Conservation (phyloP, 352 stramenopile genomes). For the Thraustochytrium striatum region DNA sequence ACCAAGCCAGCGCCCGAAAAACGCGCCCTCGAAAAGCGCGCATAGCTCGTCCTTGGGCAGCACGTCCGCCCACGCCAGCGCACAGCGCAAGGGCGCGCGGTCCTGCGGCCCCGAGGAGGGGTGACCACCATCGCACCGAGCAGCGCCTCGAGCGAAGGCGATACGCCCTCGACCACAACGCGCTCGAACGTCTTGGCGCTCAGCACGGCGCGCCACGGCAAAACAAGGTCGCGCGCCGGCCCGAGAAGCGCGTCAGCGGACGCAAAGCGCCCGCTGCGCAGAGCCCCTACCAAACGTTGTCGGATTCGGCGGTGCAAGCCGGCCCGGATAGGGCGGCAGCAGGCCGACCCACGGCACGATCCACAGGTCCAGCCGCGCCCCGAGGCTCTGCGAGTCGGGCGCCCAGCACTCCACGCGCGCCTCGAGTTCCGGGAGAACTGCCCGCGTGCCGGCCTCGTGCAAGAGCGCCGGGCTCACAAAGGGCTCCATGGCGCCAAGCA, state of each 20-base stretch:
- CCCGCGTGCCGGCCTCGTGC: neutral
- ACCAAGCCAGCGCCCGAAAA: slow-evolving; percentile 23
- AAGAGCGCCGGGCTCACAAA: neutral
- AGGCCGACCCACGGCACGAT: slow-evolving; percentile 33
- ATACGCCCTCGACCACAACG: slow-evolving; percentile 2
- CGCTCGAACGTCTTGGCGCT: slow-evolving; percentile 23
- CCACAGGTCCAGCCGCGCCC: slow-evolving; percentile 24
- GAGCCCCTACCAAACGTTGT: neutral
- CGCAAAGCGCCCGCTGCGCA: slow-evolving; percentile 7
- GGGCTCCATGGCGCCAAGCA: neutral
- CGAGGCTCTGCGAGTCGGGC: neutral
- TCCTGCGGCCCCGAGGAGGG: neutral
- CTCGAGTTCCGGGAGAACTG: slow-evolving; percentile 22
- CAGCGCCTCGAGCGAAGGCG: neutral
- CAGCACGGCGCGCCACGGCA: slow-evolving; percentile 13
- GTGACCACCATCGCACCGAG: neutral
- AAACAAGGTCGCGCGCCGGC: neutral
- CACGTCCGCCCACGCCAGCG: neutral
- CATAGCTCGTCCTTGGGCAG: neutral
- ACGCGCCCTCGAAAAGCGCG: slow-evolving; percentile 14
- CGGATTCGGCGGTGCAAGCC: slow-evolving; percentile 13
- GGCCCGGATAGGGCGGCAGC: slow-evolving; percentile 5
- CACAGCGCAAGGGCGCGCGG: neutral
- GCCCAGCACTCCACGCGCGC: slow-evolving; percentile 13
- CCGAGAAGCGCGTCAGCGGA: neutral